Base-by-base conservation (phyloP, 768 basidiomycete genomes). In the Podaxis pistillaris region DNA sequence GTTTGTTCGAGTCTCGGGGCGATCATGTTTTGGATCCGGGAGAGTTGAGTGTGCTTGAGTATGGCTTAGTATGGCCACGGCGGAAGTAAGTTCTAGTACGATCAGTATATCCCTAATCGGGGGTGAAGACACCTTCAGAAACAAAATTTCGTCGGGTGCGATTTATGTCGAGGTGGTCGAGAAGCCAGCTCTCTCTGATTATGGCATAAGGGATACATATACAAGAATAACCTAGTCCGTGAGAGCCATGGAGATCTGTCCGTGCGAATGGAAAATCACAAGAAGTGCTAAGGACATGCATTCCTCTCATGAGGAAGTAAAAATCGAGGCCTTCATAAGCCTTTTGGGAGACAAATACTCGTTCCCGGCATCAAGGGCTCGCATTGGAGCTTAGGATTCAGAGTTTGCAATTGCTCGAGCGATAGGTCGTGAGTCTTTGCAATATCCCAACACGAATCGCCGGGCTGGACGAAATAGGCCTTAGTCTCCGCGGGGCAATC, bases 391-490 rank as follows among this genome's bases (percentile, higher is more conserved):
- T 78, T 78, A 13, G 78, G 75, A 66, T 89, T 89, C 37, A 82
- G 73, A 53, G 78, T 76, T 65, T 75, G 78, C 24, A 90, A 73
- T 60, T 79, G 76, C 22, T 87, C 85, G 62, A 87, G 59, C 13
- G 78, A 75, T 62, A 80, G 82, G 7, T 81, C 82, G 60, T 83
- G 72, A 15, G 75, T 70, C 51, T 75, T 76, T 28, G 84, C 77
- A 24, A 90, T 78, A 12, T 83, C 83, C 87, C 87, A 90, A 68
- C 88, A 90, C 8, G 80, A 81, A 64, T 89, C 86, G 13, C 86
- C 87, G 3, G 83, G 79, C 63, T 83, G 75, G 11, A 88, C 75
- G 67, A 78, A 74, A 60, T 87, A 84, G 0, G 76, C 68, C 0
- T 72, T 74, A 0, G 81, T 79, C 44, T 76, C 76, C n/a, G 72